Percentiles rank a stretch among this genome's conserved stretches.
Evolutionary conservation across 179 eudicot species (phyloP).

Genomic region (Carnegiea gigantea): DNA sequence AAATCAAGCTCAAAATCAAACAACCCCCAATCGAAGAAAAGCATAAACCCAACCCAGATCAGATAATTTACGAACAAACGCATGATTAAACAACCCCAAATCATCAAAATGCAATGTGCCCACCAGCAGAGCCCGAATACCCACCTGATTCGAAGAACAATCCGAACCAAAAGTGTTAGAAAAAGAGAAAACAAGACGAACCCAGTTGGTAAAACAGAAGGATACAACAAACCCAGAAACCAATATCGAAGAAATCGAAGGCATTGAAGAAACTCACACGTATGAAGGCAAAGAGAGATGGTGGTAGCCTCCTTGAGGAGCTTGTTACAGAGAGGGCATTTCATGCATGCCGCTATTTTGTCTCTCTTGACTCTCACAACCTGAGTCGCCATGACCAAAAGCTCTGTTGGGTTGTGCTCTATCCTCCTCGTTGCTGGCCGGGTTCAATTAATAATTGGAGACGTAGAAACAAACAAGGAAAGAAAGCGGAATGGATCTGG

Average conservation of each 20-base stretch:
- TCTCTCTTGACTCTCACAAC: background rate
- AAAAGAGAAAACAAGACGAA: constrained; percentile 7
- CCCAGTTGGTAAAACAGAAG: constrained; percentile 23
- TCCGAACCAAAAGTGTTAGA: background rate
- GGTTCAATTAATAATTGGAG: constrained; percentile 2
- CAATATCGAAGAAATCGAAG: background rate
- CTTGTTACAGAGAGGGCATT: constrained; percentile 42
- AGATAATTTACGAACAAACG: constrained; percentile 5
- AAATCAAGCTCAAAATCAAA: constrained; percentile 8
- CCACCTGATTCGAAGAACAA: background rate
- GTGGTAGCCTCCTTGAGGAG: constrained; percentile 41
- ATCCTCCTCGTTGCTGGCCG: background rate
- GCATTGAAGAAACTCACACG: constrained; percentile 27
- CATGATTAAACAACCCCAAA: constrained; percentile 12
- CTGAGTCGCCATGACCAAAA: background rate
- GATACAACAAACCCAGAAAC: constrained; percentile 24
- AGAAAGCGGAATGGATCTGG: constrained; percentile 1
- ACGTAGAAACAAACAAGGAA: background rate
- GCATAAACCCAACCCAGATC: constrained; percentile 16
- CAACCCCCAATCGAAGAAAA: constrained; percentile 3
- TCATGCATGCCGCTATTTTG: constrained; percentile 15
- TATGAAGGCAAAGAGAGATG: constrained; percentile 45
- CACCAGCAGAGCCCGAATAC: background rate
- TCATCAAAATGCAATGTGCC: constrained; percentile 20
- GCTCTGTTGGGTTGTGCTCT: background rate